These are phyloP conservation scores for Saposhnikovia divaricata DNA, from an alignment of 129 eudicot species.

Conservation along the genomic window DNA sequence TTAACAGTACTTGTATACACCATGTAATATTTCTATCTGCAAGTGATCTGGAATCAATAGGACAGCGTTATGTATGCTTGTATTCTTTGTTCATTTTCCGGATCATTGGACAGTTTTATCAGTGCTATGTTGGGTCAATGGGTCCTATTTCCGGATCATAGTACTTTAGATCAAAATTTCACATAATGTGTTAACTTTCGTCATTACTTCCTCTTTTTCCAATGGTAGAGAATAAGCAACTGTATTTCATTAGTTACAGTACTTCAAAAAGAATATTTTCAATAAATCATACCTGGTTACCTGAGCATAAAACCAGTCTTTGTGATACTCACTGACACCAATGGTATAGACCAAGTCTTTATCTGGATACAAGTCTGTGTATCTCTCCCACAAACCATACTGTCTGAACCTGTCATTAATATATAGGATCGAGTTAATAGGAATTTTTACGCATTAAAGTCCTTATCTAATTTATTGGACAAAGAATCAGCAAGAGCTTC, in stretches of 20 bases:
- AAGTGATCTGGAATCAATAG: too few species aligned
- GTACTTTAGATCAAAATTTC: not conserved
- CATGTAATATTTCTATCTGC: not conserved
- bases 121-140: not conserved
- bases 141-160: not conserved
- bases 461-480: not conserved
- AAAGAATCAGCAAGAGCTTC: not conserved
- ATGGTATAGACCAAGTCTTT: conserved; percentile 31
- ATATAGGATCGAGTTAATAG: not conserved
- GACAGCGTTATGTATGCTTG: not conserved
- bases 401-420: conserved; percentile 41
- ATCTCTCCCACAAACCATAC: conserved; percentile 52
- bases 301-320: conserved; percentile 55
- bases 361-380: conserved; percentile 36
- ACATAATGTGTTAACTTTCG: too few species aligned
- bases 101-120: not conserved
- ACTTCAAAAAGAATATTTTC: not conserved
- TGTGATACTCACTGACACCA: conserved; percentile 32
- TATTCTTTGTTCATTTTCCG: not conserved
- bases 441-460: not conserved
- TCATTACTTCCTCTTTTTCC: too few species aligned
- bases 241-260: not conserved
- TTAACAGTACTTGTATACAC: not conserved
- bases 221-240: not conserved
- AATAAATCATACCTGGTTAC: conserved; percentile 30